These are phyloP conservation scores for Aureobasidium sp. DNA, from an alignment of 2,329 filamentous ascomycete species.

Conservation along the genomic window DNA sequence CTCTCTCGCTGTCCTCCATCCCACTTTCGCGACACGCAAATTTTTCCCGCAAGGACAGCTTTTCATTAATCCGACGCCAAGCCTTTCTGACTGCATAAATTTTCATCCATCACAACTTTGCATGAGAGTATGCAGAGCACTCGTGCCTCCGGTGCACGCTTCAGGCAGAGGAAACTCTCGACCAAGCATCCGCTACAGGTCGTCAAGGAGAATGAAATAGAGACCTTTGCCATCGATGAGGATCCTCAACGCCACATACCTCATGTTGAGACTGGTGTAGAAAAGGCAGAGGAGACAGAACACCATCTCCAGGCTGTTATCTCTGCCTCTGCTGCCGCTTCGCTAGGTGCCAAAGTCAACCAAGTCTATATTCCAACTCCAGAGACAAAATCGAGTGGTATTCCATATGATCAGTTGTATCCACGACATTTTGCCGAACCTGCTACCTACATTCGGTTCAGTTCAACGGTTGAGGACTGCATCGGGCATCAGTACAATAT, in stretches of 20 bases:
- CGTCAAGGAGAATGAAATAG: conserved; percentile 81
- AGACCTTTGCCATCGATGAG: conserved; percentile 64
- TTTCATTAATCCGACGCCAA: conserved; percentile 13
- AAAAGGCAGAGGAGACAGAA: conserved; percentile 96
- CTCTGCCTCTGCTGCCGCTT: conserved; percentile 49
- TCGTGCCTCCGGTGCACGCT: conserved; percentile 19
- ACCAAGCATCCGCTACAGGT: conserved; percentile 82
- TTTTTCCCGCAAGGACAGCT: conserved; percentile 7
- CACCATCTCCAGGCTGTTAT: conserved; percentile 88
- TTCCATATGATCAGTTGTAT: conserved; percentile 88
- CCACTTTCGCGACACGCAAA: conserved; percentile 9
- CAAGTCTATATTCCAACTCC: conserved; percentile 62
- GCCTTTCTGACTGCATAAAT: conserved; percentile 12
- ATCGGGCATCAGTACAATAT: conserved; percentile 89
- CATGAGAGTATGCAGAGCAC: conserved; percentile 16
- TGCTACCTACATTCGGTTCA: conserved; percentile 92
- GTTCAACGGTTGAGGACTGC: conserved; percentile 94
- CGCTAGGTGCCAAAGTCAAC: conserved; percentile 52
- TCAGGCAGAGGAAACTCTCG: conserved; percentile 86
- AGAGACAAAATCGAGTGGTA: conserved; percentile 51
- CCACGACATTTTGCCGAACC: conserved; percentile 72
- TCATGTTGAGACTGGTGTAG: conserved; percentile 91
- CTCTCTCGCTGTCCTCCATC: background rate
- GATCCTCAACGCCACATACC: conserved; percentile 70
- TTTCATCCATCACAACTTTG: conserved; percentile 7